These are phyloP conservation scores for Ceratobasidium sp. DNA, from an alignment of 1,284 basidiomycete genomes.

Conservation along the genomic window DNA sequence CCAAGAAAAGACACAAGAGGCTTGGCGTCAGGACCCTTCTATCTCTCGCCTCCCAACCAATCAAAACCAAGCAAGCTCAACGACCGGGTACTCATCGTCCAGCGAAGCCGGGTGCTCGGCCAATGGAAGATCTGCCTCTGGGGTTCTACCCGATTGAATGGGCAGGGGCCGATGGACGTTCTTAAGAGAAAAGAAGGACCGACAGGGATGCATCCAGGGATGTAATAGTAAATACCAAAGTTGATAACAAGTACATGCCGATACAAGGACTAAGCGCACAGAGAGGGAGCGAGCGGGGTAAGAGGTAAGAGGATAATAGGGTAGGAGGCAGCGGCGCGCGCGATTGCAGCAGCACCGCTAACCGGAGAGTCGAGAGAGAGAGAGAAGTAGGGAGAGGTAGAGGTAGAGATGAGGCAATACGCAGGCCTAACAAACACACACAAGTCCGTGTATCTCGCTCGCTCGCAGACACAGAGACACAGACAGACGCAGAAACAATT, in stretches of 20 bases:
- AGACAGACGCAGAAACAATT: conserved; percentile 9
- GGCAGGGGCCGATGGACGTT: too few species aligned
- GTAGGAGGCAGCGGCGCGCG: conserved; percentile 4
- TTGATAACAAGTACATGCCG: conserved; percentile 30
- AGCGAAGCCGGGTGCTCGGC: too few species aligned
- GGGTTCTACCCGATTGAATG: too few species aligned
- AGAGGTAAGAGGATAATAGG: background rate
- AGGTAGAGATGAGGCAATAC: background rate
- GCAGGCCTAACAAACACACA: background rate
- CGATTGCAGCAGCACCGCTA: background rate
- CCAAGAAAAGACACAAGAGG: background rate
- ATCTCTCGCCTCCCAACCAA: background rate
- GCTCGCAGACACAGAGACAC: too few species aligned
- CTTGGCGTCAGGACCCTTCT: conserved; percentile 14
- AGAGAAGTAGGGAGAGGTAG: background rate
- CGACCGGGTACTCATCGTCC: too few species aligned
- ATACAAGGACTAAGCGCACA: conserved; percentile 13
- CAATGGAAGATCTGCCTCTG: too few species aligned
- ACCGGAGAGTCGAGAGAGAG: background rate
- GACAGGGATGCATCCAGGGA: conserved; percentile 4
- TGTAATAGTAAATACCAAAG: conserved; percentile 30
- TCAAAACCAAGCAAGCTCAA: too few species aligned
- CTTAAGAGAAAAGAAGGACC: too few species aligned
- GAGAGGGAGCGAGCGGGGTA: background rate
- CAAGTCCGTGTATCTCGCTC: conserved; percentile 30